Evolutionary conservation across 805 yeast species (phyloP).

Genomic region (Kockiozyma suomiensis): DNA sequence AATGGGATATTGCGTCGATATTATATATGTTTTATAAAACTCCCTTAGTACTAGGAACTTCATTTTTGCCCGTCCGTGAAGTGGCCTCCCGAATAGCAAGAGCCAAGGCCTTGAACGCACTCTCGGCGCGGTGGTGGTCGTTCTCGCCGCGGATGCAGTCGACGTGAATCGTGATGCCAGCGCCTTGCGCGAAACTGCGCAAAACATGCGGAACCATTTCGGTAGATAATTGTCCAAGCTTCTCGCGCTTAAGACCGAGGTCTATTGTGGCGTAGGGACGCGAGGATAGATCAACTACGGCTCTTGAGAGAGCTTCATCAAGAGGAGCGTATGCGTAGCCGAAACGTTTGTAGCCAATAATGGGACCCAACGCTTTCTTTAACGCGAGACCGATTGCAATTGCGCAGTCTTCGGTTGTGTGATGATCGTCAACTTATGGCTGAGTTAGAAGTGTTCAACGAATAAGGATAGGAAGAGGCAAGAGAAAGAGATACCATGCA

Average conservation of each 20-base stretch:
- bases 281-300: slow-evolving; percentile 93
- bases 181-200: slow-evolving; percentile 91
- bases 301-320: slow-evolving; percentile 93
- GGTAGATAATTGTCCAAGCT: slow-evolving; percentile 85
- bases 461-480: not conserved
- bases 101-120: slow-evolving; percentile 95
- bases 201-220: slow-evolving; percentile 99
- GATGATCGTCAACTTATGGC: slow-evolving; percentile 81
- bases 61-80: slow-evolving; percentile 74
- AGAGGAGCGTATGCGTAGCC: slow-evolving; percentile 94
- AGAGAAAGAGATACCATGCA: slow-evolving; percentile 53
- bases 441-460: not conserved
- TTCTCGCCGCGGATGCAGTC: slow-evolving; percentile 92
- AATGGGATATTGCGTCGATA: not conserved
- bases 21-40: slow-evolving; percentile 51
- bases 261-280: slow-evolving; percentile 91
- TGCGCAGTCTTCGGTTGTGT: slow-evolving; percentile 93
- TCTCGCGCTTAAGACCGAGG: slow-evolving; percentile 87
- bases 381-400: slow-evolving; percentile 89
- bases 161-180: slow-evolving; percentile 88
- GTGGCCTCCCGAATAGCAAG: slow-evolving; percentile 87
- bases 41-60: slow-evolving; percentile 96
- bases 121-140: slow-evolving; percentile 95
- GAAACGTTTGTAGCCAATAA: slow-evolving; percentile 88
- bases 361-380: slow-evolving; percentile 84